These are phyloP conservation scores for Cyclotella sp. DNA, from an alignment of 108 stramenopile species.

Conservation along the genomic window DNA sequence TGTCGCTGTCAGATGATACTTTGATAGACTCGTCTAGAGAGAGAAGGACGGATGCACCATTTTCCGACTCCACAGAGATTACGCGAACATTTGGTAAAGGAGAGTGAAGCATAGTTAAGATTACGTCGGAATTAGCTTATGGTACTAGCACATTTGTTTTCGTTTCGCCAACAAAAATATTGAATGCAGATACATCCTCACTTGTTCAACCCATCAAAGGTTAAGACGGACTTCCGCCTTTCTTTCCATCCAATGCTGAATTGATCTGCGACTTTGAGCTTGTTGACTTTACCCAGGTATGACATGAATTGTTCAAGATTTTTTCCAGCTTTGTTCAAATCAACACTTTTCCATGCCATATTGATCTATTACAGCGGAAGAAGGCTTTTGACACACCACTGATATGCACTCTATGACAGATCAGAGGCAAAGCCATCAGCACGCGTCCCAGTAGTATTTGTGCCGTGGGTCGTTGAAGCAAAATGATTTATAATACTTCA, in stretches of 20 bases:
- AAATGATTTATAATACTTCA: no score
- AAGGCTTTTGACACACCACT: constrained; percentile 12
- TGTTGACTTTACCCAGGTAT: constrained; percentile 15
- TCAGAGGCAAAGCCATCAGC: no score
- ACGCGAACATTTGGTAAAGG: constrained; percentile 17
- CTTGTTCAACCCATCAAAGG: not conserved
- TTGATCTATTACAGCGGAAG: not conserved
- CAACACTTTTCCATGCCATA: not conserved
- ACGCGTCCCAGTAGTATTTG: no score
- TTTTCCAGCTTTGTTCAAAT: not conserved
- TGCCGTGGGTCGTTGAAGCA: no score
- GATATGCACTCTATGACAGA: not conserved
- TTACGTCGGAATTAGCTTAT: constrained; percentile 8
- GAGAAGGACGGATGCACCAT: not conserved
- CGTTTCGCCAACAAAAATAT: no score
- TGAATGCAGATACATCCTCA: no score
- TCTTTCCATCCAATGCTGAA: constrained; percentile 13
- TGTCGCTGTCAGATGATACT: constrained; percentile 4
- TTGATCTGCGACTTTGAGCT: constrained; percentile 29
- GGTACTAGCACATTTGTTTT: not conserved
- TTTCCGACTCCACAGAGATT: constrained; percentile 5
- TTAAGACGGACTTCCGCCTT: constrained; percentile 8
- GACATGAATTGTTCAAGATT: not conserved
- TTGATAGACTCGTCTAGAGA: constrained; percentile 3
- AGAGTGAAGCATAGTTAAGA: constrained; percentile 16